Conservation (phyloP, 2,329 filamentous ascomycete species). For the Penicillium aurantiogriseum region DNA sequence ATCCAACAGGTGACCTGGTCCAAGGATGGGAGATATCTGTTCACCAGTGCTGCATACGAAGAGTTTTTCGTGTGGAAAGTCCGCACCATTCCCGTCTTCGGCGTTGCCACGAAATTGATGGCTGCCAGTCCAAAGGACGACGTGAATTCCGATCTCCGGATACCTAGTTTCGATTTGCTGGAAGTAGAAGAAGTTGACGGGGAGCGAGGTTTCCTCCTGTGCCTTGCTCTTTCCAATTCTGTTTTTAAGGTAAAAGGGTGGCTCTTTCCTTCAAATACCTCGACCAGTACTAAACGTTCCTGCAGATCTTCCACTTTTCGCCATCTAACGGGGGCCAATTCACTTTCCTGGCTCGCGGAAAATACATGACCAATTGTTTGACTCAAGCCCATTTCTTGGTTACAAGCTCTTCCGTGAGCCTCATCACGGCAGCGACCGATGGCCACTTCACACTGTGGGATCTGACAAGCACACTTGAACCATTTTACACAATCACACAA, state of each 20-base stretch:
- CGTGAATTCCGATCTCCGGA: conserved; percentile 66
- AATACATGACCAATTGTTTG: conserved; percentile 72
- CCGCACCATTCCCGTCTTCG: conserved; percentile 52
- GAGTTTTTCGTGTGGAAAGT: conserved; percentile 86
- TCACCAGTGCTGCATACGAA: conserved; percentile 83
- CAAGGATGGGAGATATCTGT: conserved; percentile 63
- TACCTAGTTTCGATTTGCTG: conserved; percentile 72
- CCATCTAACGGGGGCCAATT: conserved; percentile 28
- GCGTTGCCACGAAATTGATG: conserved; percentile 54
- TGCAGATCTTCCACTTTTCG: conserved; percentile 48
- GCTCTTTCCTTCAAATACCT: neutral
- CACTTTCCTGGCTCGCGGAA: conserved; percentile 52
- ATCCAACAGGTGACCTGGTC: conserved; percentile 81
- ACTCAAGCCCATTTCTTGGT: conserved; percentile 58
- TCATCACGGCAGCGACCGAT: conserved; percentile 74
- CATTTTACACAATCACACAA: conserved; percentile 28
- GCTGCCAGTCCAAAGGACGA: conserved; percentile 49
- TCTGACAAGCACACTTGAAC: conserved; percentile 31
- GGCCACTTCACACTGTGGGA: conserved; percentile 68
- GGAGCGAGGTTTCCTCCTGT: conserved; percentile 55
- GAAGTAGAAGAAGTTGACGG: conserved; percentile 26
- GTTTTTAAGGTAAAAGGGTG: conserved; percentile 57
- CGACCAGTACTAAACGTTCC: conserved; percentile 12
- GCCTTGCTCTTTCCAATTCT: conserved; percentile 81
- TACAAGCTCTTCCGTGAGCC: conserved; percentile 43